Base-by-base conservation (phyloP, 495 filamentous ascomycete genomes). In the Xeromyces bisporus region DNA sequence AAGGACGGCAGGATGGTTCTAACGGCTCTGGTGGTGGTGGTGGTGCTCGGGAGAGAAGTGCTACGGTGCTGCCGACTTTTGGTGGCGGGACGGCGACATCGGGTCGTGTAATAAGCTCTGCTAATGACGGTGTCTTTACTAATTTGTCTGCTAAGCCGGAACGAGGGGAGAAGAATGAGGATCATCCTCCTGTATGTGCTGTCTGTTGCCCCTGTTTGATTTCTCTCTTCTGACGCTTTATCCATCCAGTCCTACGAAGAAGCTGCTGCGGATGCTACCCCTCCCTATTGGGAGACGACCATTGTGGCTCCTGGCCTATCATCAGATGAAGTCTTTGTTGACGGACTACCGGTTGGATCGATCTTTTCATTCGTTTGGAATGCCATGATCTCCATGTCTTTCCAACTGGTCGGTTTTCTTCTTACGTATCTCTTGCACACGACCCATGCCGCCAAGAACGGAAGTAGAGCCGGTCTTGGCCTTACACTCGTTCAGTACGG, bases 241-340 rank as follows among this genome's bases (percentile, higher is more conserved):
- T n/a, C n/a, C n/a, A 21, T 21, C 20, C 38, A 96, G 85, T 82
- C 86, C 13, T 97, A 97, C 59, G 91, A 97, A 67, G 85, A 93
- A 73, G 89, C 89, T 5, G 89, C 89, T 7, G 87, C 87, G 11
- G 89, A 97, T 57, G 82, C 87, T 13, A 84, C 89, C 21, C 89
- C 89, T 0, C 89, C 91, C 2, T 97, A 96, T 53, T 97, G 89
- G 89, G 89, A 97, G 57, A 96, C 87, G 11, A 94, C 89, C 2
- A 94, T 97, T 43, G 67, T 96, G 34, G 83, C 87, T 2, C 91
- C 89, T 5, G 87, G 87, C 18, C 69, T 75, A 27, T 77, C 76
- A 2, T 66, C 68, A 18, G 85, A 96, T 45, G 89, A 96, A 53
- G 89, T 97, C 29, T 97, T 82, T 50, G 77, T 96, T 25, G 87